These are phyloP conservation scores for Termitomyces sp. DNA, from an alignment of 768 basidiomycete genomes.

Conservation along the genomic window DNA sequence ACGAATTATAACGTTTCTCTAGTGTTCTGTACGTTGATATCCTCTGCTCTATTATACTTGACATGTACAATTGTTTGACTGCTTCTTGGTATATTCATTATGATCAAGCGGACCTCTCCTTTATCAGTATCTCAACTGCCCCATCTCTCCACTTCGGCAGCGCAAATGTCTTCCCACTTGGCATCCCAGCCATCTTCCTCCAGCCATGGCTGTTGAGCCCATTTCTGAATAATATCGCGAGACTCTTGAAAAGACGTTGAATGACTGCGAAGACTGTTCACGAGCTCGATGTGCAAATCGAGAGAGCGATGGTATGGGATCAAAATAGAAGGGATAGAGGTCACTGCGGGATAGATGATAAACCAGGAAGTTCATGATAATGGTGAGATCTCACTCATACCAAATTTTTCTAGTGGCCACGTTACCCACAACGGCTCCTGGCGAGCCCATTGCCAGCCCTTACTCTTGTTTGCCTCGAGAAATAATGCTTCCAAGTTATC, in stretches of 20 bases:
- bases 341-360: conserved; percentile 35
- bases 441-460: conserved; percentile 67
- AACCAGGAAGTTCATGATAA: background rate
- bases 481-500: conserved; percentile 63
- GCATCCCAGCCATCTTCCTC: conserved; percentile 65
- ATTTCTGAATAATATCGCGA: conserved; percentile 52
- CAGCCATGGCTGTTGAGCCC: conserved; percentile 67
- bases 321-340: conserved; percentile 49
- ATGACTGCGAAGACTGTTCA: conserved; percentile 56
- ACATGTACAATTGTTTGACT: conserved; percentile 7
- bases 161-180: conserved; percentile 75
- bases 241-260: conserved; percentile 67
- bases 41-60: background rate
- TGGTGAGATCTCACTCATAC: conserved; percentile 29
- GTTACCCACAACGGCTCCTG: conserved; percentile 77
- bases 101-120: background rate
- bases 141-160: conserved; percentile 75
- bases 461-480: conserved; percentile 63
- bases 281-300: conserved; percentile 46
- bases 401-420: conserved; percentile 78
- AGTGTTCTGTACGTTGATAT: conserved; percentile 11
- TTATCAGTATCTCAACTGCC: conserved; percentile 21
- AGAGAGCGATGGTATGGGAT: conserved; percentile 66
- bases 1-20: conserved; percentile 57
- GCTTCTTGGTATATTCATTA: background rate